A percentile compares a stretch with the other conserved stretches of the same genome.
These are phyloP conservation scores for Arachis stenosperma DNA, from an alignment of 306 rosid species.

Conservation along the genomic window DNA sequence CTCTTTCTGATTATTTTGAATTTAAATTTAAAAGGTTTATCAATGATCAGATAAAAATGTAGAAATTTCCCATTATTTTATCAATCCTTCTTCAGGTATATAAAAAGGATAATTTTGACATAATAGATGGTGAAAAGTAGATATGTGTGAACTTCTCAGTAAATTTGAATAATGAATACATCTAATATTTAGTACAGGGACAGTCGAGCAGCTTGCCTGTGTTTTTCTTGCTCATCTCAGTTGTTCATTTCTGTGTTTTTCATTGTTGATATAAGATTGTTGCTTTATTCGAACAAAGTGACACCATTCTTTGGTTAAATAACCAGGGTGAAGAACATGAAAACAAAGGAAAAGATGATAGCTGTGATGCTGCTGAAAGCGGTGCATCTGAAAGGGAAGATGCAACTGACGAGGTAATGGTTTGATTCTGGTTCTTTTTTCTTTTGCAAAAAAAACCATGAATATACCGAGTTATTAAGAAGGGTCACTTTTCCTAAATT, in stretches of 20 bases:
- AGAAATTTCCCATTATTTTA: too few relatives aligned
- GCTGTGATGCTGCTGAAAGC: conserved; percentile 44
- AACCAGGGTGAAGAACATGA: conserved; percentile 40
- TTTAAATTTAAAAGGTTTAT: too few relatives aligned
- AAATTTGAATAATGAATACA: background rate
- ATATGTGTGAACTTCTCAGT: background rate
- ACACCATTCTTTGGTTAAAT: conserved; percentile 1
- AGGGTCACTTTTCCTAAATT: too few relatives aligned
- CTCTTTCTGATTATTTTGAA: too few relatives aligned
- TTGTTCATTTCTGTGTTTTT: conserved; percentile 17
- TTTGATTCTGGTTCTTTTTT: too few relatives aligned
- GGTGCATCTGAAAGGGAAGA: conserved; percentile 50
- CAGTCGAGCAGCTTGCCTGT: background rate
- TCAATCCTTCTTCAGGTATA: background rate
- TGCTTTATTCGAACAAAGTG: background rate
- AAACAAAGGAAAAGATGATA: conserved; percentile 35
- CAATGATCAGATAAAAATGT: too few relatives aligned
- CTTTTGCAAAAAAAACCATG: too few relatives aligned
- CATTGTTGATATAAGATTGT: conserved; percentile 4
- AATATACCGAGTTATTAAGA: too few relatives aligned
- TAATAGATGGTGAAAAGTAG: background rate
- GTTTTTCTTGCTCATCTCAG: background rate
- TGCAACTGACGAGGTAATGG: conserved; percentile 44
- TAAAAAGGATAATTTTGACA: background rate
- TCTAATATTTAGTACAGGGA: conserved; percentile 17